phyloP scores from a whole-genome alignment of 139 green algal species.

The Coelastrella sp. region DNA sequence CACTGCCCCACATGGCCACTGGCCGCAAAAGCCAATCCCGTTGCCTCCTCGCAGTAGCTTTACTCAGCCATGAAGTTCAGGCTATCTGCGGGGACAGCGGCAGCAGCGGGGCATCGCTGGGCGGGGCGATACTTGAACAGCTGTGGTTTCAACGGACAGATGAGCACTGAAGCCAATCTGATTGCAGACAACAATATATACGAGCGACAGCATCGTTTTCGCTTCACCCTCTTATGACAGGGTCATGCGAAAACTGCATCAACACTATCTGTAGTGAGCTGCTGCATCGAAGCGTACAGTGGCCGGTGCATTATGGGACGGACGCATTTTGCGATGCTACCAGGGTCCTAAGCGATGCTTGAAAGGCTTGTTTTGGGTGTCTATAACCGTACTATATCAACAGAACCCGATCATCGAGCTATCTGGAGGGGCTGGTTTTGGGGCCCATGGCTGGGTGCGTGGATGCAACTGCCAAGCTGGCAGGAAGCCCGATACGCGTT shows the following conservation, averaged over 20 bases:
- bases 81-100: neutral
- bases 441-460: no score
- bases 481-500: no score
- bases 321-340: no score
- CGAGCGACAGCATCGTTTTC: neutral
- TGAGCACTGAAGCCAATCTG: neutral
- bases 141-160: neutral
- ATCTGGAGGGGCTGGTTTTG: no score
- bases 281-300: no score
- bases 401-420: no score
- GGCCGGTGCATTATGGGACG: no score
- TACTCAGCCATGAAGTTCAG: neutral
- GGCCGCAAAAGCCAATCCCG: neutral
- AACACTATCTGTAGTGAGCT: no score
- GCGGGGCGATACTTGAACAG: constrained; percentile 6
- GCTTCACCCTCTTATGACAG: neutral
- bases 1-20: neutral
- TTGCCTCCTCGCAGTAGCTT: neutral
- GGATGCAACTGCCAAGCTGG: no score
- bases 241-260: neutral
- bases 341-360: no score
- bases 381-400: no score
- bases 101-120: neutral
- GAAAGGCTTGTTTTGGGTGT: no score
- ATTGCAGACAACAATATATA: neutral